Evolutionary conservation across 2,329 filamentous ascomycete species (phyloP).

Genomic region (Purpureocillium lavendulum): DNA sequence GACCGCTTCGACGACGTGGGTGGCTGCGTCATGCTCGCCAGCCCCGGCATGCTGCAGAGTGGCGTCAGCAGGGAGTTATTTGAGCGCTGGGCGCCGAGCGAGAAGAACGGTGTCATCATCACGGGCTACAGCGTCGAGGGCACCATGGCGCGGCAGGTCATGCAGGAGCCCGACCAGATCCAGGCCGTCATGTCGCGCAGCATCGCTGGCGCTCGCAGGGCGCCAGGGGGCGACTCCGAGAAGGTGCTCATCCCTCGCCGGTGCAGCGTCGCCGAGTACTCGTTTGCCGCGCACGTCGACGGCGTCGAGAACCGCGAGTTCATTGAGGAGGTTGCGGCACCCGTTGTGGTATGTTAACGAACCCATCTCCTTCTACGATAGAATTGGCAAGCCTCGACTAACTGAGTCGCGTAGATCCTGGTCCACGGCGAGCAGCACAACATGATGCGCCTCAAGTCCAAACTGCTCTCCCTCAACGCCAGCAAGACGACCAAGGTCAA

Average conservation of each 20-base stretch:
- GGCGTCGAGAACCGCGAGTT: conserved; percentile 94
- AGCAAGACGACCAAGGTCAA: conserved; percentile 76
- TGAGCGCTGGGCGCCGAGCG: conserved; percentile 91
- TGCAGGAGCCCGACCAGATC: conserved; percentile 91
- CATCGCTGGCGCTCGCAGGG: conserved; percentile 52
- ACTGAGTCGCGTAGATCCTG: conserved; percentile 55
- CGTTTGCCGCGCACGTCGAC: conserved; percentile 94
- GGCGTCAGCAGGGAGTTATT: conserved; percentile 88
- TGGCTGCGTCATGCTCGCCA: conserved; percentile 93
- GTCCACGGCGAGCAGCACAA: conserved; percentile 97
- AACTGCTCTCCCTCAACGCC: conserved; percentile 84
- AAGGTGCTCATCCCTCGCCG: conserved; percentile 86
- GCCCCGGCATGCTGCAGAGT: conserved; percentile 96
- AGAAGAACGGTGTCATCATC: conserved; percentile 96
- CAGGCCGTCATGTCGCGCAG: conserved; percentile 83
- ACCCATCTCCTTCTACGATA: conserved; percentile 5
- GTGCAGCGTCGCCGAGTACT: conserved; percentile 90
- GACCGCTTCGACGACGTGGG: conserved; percentile 96
- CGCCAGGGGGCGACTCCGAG: conserved; percentile 63
- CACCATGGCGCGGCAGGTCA: conserved; percentile 93
- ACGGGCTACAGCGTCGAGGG: conserved; percentile 98
- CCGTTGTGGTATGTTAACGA: conserved; percentile 69
- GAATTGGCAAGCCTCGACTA: no score
- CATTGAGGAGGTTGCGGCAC: conserved; percentile 86
- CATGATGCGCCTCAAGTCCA: conserved; percentile 95